Evolutionary conservation across 371 early-diverging fungal genomes (phyloP).

Genomic region (Mucor saturninus): DNA sequence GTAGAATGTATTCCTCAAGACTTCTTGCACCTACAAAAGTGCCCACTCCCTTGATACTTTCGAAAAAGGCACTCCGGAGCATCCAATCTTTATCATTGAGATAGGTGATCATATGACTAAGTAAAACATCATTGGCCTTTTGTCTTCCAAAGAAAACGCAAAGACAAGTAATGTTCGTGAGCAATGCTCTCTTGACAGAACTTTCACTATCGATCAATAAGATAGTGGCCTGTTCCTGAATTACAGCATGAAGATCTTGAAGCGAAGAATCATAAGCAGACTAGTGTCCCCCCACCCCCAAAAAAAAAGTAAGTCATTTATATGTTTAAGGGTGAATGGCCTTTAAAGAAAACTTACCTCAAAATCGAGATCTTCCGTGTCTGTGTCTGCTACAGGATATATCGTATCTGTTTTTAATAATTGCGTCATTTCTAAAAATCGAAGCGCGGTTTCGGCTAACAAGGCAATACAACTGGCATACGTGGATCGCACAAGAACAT

Average conservation of each 20-base stretch:
- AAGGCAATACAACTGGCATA: constrained; percentile 84
- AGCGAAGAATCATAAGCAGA: constrained; percentile 76
- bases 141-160: constrained; percentile 87
- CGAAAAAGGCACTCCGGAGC: constrained; percentile 86
- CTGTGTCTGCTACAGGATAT: constrained; percentile 57
- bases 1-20: constrained; percentile 90
- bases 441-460: constrained; percentile 78
- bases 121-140: constrained; percentile 81
- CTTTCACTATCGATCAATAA: constrained; percentile 76
- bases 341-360: constrained; percentile 40
- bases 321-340: too few species aligned
- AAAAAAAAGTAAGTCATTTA: not conserved
- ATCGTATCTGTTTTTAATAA: constrained; percentile 64
- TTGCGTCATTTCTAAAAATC: constrained; percentile 77
- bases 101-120: constrained; percentile 94
- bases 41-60: constrained; percentile 88
- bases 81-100: constrained; percentile 93
- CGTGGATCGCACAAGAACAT: constrained; percentile 79
- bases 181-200: constrained; percentile 76
- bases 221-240: constrained; percentile 75
- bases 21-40: constrained; percentile 85
- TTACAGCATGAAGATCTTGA: constrained; percentile 71
- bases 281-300: constrained; percentile 30
- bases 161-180: constrained; percentile 76
- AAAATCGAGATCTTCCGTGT: constrained; percentile 61